phyloP scores from a whole-genome alignment of 176 grass and related monocot species.

The Miscanthus lutarioriparius region DNA sequence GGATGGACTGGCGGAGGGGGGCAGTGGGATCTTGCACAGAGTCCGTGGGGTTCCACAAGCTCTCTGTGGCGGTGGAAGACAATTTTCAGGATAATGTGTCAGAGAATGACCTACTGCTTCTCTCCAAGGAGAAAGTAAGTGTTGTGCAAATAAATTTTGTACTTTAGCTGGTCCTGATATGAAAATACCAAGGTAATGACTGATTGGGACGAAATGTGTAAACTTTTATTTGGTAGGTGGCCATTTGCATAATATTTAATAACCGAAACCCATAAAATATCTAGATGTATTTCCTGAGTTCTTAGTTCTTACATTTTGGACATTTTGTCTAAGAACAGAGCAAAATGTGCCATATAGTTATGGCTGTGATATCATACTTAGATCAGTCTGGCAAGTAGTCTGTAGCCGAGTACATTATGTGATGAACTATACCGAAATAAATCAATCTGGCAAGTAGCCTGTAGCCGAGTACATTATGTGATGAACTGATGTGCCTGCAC shows the following conservation, averaged over 20 bases:
- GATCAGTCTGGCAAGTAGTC: background rate
- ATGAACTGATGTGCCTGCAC: conserved; percentile 17
- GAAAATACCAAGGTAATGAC: background rate
- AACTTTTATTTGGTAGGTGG: background rate
- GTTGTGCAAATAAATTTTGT: background rate
- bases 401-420: background rate
- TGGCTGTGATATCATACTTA: background rate
- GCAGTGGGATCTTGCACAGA: conserved; percentile 41
- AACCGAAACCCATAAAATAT: background rate
- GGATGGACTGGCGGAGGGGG: conserved; percentile 71
- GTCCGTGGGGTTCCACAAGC: conserved; percentile 78
- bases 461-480: background rate
- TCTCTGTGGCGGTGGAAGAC: conserved; percentile 57
- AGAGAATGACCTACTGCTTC: conserved; percentile 91
- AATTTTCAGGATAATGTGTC: conserved; percentile 56
- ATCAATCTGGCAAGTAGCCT: background rate
- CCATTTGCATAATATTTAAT: background rate
- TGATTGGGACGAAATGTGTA: background rate
- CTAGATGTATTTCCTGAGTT: background rate
- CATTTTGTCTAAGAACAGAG: background rate
- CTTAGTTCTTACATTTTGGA: background rate
- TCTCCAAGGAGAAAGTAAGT: conserved; percentile 81
- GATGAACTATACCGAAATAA: background rate
- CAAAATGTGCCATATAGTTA: conserved; percentile 3
- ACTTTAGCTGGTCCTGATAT: background rate